phyloP scores from a whole-genome alignment of 768 basidiomycete species.

The Pilatotrama ljubarskyi region DNA sequence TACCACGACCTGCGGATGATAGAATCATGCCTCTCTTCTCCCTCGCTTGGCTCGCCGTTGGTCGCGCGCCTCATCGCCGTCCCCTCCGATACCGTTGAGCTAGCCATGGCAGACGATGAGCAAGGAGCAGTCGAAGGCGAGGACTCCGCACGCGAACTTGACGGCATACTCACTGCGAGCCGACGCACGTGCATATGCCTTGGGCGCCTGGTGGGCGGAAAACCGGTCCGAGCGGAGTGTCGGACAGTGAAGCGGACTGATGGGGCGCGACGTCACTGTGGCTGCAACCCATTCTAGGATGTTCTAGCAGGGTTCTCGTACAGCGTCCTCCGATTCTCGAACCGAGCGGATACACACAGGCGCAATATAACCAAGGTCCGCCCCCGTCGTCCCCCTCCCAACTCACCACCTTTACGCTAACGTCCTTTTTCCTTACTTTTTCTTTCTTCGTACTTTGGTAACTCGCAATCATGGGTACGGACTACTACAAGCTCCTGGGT shows the following conservation, averaged over 20 bases:
- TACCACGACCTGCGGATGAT: slow-evolving; percentile 63
- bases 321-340: slow-evolving; percentile 1
- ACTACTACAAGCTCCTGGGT: slow-evolving; percentile 88
- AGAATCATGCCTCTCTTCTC: slow-evolving; percentile 25
- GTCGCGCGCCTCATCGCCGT: neutral
- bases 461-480: slow-evolving; percentile 60
- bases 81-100: neutral
- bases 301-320: slow-evolving; percentile 30
- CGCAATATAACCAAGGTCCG: slow-evolving; percentile 9
- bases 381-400: neutral
- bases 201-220: neutral
- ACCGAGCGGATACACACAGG: neutral
- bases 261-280: slow-evolving; percentile 14
- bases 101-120: slow-evolving; percentile 17
- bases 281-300: slow-evolving; percentile 34
- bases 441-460: slow-evolving; percentile 1
- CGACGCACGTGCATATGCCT: slow-evolving; percentile 14
- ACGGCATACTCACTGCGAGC: slow-evolving; percentile 11
- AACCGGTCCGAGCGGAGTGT: neutral
- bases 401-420: slow-evolving; percentile 20
- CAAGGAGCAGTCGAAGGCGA: slow-evolving; percentile 1
- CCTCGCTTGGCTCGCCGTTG: slow-evolving; percentile 7
- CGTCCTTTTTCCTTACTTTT: neutral
- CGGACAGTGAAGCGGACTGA: slow-evolving; percentile 12
- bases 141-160: slow-evolving; percentile 7